Evolutionary conservation across 1,284 basidiomycete genomes (phyloP).

Genomic region (Ceratobasidium sp.): DNA sequence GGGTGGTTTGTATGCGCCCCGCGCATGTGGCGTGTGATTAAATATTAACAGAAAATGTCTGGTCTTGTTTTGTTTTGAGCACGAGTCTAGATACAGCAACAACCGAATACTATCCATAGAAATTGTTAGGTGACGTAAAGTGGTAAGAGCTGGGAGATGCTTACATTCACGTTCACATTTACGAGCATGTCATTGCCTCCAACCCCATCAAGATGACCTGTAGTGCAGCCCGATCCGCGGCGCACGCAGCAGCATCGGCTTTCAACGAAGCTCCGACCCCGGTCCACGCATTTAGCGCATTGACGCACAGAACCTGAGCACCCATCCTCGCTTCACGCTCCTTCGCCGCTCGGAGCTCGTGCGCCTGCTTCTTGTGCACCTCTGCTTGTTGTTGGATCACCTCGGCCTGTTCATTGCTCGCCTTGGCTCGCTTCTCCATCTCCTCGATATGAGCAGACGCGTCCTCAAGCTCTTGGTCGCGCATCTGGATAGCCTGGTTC

Average conservation of each 20-base stretch:
- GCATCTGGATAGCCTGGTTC: conserved; percentile 20
- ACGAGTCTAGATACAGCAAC: background rate
- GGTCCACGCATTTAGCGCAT: conserved; percentile 22
- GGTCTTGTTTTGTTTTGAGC: conserved; percentile 24
- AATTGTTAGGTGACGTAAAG: too few species aligned
- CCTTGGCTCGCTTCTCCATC: conserved; percentile 5
- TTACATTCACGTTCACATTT: conserved; percentile 34
- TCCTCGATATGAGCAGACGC: conserved; percentile 21
- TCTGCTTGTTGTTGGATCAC: conserved; percentile 22
- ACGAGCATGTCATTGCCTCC: conserved; percentile 25
- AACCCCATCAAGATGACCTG: conserved; percentile 29
- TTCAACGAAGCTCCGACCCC: conserved; percentile 9
- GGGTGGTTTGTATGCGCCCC: conserved; percentile 35
- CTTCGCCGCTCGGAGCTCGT: conserved; percentile 4
- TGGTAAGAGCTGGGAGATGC: background rate
- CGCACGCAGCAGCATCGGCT: conserved; percentile 29
- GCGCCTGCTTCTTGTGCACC: conserved; percentile 5
- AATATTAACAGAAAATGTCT: conserved; percentile 33
- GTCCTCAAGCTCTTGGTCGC: conserved; percentile 35
- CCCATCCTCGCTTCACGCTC: conserved; percentile 15
- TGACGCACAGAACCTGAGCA: conserved; percentile 8
- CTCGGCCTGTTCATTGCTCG: background rate
- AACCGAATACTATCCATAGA: conserved; percentile 10
- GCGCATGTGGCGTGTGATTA: conserved; percentile 37
- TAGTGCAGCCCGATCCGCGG: conserved; percentile 29